These are phyloP conservation scores for Dunaliella sp. DNA, from an alignment of 139 green algal species.

Conservation along the genomic window DNA sequence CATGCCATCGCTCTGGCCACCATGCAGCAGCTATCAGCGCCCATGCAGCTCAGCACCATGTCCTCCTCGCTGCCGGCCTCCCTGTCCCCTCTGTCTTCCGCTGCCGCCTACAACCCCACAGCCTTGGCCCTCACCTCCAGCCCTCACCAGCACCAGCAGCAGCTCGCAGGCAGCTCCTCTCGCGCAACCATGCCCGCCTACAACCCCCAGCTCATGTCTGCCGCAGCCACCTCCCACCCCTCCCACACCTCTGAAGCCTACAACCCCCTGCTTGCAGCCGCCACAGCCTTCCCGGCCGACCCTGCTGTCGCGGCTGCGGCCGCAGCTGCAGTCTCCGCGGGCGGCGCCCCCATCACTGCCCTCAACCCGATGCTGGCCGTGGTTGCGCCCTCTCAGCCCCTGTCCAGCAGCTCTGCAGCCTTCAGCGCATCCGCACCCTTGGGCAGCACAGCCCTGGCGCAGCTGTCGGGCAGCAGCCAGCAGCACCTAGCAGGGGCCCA, in stretches of 20 bases:
- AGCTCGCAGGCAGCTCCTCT: not conserved
- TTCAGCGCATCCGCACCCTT: no score
- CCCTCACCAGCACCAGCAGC: not conserved
- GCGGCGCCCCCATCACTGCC: not conserved
- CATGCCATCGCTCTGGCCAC: slow-evolving; percentile 51
- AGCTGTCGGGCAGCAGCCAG: no score
- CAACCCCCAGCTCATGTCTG: no score
- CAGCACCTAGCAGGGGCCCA: not conserved
- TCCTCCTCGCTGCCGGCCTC: not conserved
- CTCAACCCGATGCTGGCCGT: not conserved
- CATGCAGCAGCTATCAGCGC: slow-evolving; percentile 33
- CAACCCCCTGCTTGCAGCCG: not conserved
- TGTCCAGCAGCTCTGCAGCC: no score
- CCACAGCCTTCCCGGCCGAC: not conserved
- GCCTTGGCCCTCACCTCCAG: not conserved
- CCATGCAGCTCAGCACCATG: not conserved
- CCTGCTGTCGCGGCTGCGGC: not conserved
- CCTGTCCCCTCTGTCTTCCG: not conserved
- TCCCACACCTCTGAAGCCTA: not conserved
- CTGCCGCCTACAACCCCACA: not conserved
- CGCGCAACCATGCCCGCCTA: not conserved
- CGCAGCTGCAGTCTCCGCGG: not conserved
- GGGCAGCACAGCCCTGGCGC: no score
- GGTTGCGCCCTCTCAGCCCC: no score
- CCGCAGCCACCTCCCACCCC: not conserved